Evolutionary conservation across 1,284 basidiomycete species (phyloP).

Genomic region (Sparassis latifolia): DNA sequence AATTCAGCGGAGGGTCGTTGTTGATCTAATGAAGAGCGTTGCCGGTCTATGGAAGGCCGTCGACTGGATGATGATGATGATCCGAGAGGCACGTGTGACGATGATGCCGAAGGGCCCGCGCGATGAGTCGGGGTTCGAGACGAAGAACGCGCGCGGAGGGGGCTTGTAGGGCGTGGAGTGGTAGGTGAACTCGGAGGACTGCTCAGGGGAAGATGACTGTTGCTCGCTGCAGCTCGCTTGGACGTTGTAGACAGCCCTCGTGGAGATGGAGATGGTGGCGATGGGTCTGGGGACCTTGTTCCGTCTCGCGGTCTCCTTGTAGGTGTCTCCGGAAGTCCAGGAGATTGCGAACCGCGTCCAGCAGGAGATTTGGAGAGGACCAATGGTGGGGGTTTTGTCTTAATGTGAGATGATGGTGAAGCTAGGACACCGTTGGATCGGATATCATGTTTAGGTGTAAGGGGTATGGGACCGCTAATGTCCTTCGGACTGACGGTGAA

Average conservation of each 20-base stretch:
- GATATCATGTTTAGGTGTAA: constrained; percentile 28
- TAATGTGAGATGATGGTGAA: constrained; percentile 23
- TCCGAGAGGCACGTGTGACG: constrained; percentile 29
- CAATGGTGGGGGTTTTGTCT: constrained; percentile 30
- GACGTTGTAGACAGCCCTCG: constrained; percentile 17
- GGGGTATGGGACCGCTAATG: constrained; percentile 37
- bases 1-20: constrained; percentile 3
- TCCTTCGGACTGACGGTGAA: constrained; percentile 26
- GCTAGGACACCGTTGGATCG: constrained; percentile 18
- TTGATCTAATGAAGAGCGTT: constrained; percentile 8
- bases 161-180: constrained; percentile 34
- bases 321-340: constrained; percentile 40
- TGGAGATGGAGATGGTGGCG: constrained; percentile 35
- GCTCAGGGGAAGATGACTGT: constrained; percentile 34
- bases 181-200: constrained; percentile 20
- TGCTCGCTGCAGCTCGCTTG: constrained; percentile 32
- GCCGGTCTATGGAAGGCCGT: constrained; percentile 26
- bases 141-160: constrained; percentile 30
- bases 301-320: constrained; percentile 29
- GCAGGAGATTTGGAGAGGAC: constrained; percentile 28
- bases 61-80: constrained; percentile 27
- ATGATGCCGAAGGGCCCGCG: constrained; percentile 29
- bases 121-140: constrained; percentile 28
- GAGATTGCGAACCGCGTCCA: constrained; percentile 21
- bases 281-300: constrained; percentile 21